phyloP scores from a whole-genome alignment of 75 land plant species.

The Pinus albicaulis region DNA sequence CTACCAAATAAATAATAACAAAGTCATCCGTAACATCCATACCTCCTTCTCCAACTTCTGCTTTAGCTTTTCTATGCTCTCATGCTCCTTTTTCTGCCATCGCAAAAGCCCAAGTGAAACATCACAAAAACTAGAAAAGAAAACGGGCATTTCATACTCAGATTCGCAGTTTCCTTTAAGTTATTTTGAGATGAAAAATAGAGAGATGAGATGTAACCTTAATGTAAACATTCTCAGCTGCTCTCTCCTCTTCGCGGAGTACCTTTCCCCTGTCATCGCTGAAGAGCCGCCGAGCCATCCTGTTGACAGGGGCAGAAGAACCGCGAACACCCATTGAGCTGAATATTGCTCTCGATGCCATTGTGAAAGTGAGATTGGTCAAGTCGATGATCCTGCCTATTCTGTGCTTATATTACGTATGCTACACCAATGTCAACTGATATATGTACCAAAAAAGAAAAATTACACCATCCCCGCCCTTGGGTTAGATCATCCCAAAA shows the following conservation, averaged over 20 bases:
- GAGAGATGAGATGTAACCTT: conserved; percentile 10
- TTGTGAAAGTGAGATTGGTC: conserved; percentile 2
- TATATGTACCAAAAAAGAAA: no score
- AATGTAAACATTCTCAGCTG: conserved; percentile 23
- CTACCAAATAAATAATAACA: background rate
- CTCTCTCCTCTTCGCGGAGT: conserved; percentile 28
- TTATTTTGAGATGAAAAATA: conserved; percentile 4
- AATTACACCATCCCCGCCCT: no score
- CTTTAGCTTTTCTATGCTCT: conserved; percentile 10
- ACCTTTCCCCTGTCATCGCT: conserved; percentile 23
- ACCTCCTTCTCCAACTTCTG: conserved; percentile 7
- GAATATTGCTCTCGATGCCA: background rate
- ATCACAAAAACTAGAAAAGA: background rate
- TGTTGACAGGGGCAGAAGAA: background rate
- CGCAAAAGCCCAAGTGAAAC: background rate
- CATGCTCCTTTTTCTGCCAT: conserved; percentile 14
- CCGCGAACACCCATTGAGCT: background rate
- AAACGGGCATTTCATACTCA: background rate
- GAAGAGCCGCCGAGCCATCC: conserved; percentile 10
- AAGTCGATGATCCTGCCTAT: conserved; percentile 3
- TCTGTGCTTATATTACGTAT: no score
- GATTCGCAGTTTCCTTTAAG: background rate
- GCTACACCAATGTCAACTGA: no score
- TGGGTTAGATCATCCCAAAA: no score
- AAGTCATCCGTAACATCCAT: background rate